Evolutionary conservation across 139 green algal species (phyloP), one percentile per base, ranked within the genome.

Genomic region (Picochlorum sp.): DNA sequence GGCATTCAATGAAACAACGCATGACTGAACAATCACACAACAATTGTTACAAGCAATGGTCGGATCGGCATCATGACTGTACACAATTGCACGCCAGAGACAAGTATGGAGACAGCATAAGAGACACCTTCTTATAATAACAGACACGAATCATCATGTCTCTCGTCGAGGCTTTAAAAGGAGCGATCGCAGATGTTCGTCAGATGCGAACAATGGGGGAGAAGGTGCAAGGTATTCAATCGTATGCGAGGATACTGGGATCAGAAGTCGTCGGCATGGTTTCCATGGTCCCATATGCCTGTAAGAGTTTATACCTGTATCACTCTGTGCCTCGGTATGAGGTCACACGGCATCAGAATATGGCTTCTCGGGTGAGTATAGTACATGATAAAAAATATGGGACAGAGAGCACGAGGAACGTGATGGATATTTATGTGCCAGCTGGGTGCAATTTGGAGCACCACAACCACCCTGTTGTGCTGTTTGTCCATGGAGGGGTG

Each of bases 401-500:
- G 16, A 24, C 58, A 20, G 34, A 7, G 5, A 46, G 60, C 2
- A 14, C 61, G 0, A 77, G 86, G 7, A 81, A 82, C 6, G 28
- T 71, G 4, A 56, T 92, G 52, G 86, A 92, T 69, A 69, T 91
- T 0, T 92, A 92, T 57, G 28, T 86, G 4, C 84, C 84, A 2
- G 23, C 54, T 10, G 20, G 62, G 5, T 23, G 51, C 34, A 56
- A 67, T 18, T 51, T 58, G 7, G 26, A 74, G 34, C 14, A 49
- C 63, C 28, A 14, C 8, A 8, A 18, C 23, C 4, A 24, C 51
- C 21, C 41, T 52, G 66, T 95, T 16, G 80, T 87, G 16, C 75
- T 92, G 18, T 92, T 92, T 54, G 75, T 78, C 18, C 87, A 95
- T 61, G 87, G 87, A 2, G 87, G 87, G 32, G 79, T 91, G 13